These are phyloP conservation scores for Sclerotinia trifoliorum DNA, from an alignment of 2,329 filamentous ascomycete genomes.

Conservation along the genomic window DNA sequence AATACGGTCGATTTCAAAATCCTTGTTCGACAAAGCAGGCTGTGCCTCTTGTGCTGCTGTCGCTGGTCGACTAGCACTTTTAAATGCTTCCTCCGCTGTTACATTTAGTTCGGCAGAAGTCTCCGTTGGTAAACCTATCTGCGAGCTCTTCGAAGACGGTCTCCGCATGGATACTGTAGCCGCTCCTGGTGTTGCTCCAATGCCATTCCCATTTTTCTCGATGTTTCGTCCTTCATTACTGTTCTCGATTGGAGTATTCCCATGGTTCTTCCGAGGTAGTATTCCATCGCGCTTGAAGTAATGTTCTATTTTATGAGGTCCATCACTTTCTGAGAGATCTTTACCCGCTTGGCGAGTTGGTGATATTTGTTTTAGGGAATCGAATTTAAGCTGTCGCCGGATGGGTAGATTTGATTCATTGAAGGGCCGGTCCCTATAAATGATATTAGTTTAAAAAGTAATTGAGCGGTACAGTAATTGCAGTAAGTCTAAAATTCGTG, in stretches of 20 bases:
- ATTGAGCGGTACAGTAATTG: background rate
- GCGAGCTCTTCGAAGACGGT: slow-evolving; percentile 38
- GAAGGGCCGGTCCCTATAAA: slow-evolving; percentile 48
- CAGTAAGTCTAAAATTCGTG: background rate
- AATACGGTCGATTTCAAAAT: slow-evolving; percentile 35
- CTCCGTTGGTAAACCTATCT: slow-evolving; percentile 35
- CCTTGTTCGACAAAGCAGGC: slow-evolving; percentile 23
- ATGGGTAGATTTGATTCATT: slow-evolving; percentile 54
- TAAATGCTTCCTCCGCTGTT: slow-evolving; percentile 31
- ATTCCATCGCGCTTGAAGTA: slow-evolving; percentile 32
- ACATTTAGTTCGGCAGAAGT: slow-evolving; percentile 30
- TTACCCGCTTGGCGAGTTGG: slow-evolving; percentile 32
- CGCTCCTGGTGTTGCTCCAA: slow-evolving; percentile 14
- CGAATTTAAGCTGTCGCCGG: slow-evolving; percentile 48
- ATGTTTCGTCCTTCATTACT: slow-evolving; percentile 28
- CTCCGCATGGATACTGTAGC: slow-evolving; percentile 30
- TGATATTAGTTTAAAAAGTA: slow-evolving; percentile 32
- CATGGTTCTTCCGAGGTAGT: slow-evolving; percentile 33
- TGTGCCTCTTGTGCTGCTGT: slow-evolving; percentile 22
- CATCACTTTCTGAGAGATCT: slow-evolving; percentile 28
- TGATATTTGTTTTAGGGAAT: slow-evolving; percentile 45
- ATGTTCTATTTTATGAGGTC: slow-evolving; percentile 31
- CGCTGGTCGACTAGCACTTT: slow-evolving; percentile 29
- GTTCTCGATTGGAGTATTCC: slow-evolving; percentile 31
- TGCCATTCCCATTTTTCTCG: slow-evolving; percentile 24